A percentile compares a stretch with the other conserved stretches of the same genome.
Conservation (phyloP, 139 green algal genomes). For the Dunaliella primolecta region DNA sequence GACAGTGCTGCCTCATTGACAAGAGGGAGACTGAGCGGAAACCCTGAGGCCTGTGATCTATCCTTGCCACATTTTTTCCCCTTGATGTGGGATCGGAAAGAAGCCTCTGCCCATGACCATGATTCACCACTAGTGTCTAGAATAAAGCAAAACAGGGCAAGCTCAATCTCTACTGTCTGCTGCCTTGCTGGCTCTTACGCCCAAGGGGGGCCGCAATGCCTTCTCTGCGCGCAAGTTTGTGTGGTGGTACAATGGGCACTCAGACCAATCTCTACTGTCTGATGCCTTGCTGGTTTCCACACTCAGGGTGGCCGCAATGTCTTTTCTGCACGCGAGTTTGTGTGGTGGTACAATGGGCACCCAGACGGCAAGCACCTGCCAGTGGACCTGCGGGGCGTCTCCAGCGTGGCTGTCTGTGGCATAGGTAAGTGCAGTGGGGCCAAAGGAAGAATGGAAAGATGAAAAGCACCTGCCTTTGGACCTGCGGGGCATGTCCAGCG, state of each 20-base stretch:
- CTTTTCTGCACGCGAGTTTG: constrained; percentile 87
- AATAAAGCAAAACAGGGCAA: no score
- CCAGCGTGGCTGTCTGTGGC: constrained; percentile 35
- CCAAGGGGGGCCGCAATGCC: constrained; percentile 35
- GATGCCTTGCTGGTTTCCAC: constrained; percentile 64
- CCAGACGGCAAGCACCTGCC: constrained; percentile 63
- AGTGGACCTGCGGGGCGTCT: constrained; percentile 54
- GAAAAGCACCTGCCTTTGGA: constrained; percentile 54
- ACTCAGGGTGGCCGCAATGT: constrained; percentile 38
- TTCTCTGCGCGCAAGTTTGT: constrained; percentile 91
- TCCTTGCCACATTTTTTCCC: no score
- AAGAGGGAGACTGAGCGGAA: no score
- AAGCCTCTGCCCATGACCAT: no score
- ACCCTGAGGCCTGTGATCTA: no score
- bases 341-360: constrained; percentile 99
- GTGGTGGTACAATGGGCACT: constrained; percentile 98
- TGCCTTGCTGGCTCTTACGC: no score
- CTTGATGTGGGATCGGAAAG: no score
- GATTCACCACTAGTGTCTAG: no score
- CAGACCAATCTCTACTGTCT: constrained; percentile 54
- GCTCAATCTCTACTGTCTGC: no score
- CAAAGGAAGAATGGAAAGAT: no score
- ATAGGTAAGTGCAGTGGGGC: constrained; percentile 18
- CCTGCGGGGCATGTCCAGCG: constrained; percentile 38
- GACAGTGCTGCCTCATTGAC: no score